Evolutionary conservation across 192 early-diverging fungal genomes (phyloP), one percentile per base, ranked within the genome.

Genomic region (Podila epigama): DNA sequence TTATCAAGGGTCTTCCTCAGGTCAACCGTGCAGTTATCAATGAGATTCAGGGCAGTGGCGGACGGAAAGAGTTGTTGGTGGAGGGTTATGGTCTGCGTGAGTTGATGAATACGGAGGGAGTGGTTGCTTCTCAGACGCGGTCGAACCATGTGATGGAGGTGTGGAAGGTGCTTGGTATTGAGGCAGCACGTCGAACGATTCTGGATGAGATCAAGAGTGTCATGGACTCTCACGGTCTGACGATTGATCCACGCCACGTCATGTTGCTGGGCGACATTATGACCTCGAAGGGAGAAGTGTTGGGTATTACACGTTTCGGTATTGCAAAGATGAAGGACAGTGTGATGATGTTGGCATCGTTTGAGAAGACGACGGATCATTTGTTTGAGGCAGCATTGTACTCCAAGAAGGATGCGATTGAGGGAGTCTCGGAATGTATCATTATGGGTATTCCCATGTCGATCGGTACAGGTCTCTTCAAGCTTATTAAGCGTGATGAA

Each of bases 241-340:
- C 91, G 5, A 95, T 99, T 57, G 96, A 99, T 81, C 87, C 85
- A 42, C 92, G 98, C 25, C 98, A 99, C 72, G 89, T 97, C 60
- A 97, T 96, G 93, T 85, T 99, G 67, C 82, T 99, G 20, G 96
- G 92, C 51, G 98, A 99, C 82, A 88, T 99, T 57, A 99, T 99
- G 97, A 94, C 95, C 0, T 95, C 89, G 79, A 98, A 98, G 89
- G 98, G 98, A 15, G 97, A 99, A 85, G 90, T 99, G 3, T 83
- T 99, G 7, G 98, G 97, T 60, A 97, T 99, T 65, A 98, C 96
- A 37, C 92, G 98, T 25, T 98, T 98, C 79, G 98, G 98, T 82
- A 96, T 99, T 67, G 91, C 96, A 58, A 98, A 99, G 87, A 99
- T 99, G 97, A 97, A 97, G 78, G 97, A 98, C 82, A 94, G 92